Percentiles rank a stretch among this genome's conserved stretches.
These are phyloP conservation scores for Nakaseomyces sp. DNA, from an alignment of 1,139 yeast species.

Conservation along the genomic window DNA sequence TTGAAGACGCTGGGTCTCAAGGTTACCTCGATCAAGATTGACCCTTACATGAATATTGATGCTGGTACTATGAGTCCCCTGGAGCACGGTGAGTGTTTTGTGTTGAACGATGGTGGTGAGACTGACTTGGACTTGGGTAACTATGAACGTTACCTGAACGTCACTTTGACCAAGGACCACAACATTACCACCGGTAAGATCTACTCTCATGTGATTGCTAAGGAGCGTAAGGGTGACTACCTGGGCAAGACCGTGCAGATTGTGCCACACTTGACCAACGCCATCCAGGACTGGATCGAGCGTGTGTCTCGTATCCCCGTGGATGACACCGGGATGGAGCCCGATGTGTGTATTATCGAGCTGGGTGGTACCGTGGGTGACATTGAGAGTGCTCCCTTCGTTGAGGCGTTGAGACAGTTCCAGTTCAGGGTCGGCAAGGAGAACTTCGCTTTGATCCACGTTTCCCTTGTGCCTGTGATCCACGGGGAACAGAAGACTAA, in stretches of 20 bases:
- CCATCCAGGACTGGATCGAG: slow-evolving; percentile 98
- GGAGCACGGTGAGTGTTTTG: slow-evolving; percentile 98
- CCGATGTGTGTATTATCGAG: slow-evolving; percentile 92
- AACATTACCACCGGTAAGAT: slow-evolving; percentile 98
- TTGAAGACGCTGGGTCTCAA: slow-evolving; percentile 89
- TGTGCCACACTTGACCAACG: slow-evolving; percentile 94
- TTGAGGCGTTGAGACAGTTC: slow-evolving; percentile 96
- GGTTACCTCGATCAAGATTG: slow-evolving; percentile 95
- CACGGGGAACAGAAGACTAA: slow-evolving; percentile 98
- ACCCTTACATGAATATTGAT: slow-evolving; percentile 97
- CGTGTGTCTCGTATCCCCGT: slow-evolving; percentile 86
- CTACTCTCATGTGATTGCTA: slow-evolving; percentile 86
- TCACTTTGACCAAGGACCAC: slow-evolving; percentile 86
- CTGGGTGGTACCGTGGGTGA: slow-evolving; percentile 99
- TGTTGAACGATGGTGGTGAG: slow-evolving; percentile 96
- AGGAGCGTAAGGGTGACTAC: slow-evolving; percentile 94
- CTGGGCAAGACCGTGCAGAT: slow-evolving; percentile 99
- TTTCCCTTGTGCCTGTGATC: slow-evolving; percentile 91
- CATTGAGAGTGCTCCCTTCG: slow-evolving; percentile 97
- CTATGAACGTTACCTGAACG: slow-evolving; percentile 91
- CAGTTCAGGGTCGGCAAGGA: slow-evolving; percentile 94
- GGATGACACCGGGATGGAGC: slow-evolving; percentile 79
- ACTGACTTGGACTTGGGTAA: slow-evolving; percentile 96
- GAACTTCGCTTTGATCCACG: slow-evolving; percentile 92
- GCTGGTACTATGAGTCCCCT: slow-evolving; percentile 99